phyloP scores from a whole-genome alignment of 257 asterid species.

The Penstemon eatonii region DNA sequence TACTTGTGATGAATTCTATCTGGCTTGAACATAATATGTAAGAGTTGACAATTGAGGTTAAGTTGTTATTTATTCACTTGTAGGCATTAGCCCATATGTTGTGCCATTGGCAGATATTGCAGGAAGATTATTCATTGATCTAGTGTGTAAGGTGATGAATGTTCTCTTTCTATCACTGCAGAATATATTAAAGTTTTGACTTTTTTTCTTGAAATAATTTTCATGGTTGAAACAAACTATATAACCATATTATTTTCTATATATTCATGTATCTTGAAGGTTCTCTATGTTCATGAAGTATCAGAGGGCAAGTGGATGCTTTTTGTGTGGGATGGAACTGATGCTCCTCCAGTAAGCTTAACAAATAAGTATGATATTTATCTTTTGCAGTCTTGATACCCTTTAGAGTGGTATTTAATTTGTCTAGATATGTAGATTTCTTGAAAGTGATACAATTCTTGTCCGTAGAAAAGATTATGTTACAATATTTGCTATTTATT shows the following conservation, averaged over 20 bases:
- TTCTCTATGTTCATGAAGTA: constrained; percentile 27
- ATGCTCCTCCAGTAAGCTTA: constrained; percentile 27
- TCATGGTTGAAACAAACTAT: no score
- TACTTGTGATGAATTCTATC: not conserved
- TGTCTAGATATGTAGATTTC: no score
- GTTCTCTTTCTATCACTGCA: not conserved
- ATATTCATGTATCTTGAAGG: no score
- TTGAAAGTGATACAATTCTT: no score
- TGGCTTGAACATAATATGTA: not conserved
- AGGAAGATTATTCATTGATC: not conserved
- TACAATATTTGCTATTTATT: no score
- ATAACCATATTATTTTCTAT: no score
- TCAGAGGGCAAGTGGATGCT: constrained; percentile 31
- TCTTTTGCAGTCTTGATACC: not conserved
- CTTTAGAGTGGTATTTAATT: no score
- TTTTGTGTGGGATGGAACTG: constrained; percentile 40
- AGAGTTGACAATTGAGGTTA: not conserved
- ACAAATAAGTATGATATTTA: not conserved
- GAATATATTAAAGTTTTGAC: not conserved
- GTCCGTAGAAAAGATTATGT: no score
- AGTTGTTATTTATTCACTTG: not conserved
- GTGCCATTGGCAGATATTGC: not conserved
- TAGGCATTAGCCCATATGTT: not conserved
- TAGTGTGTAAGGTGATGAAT: constrained; percentile 13
- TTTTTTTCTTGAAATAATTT: no score